Percentiles rank a stretch among this genome's conserved stretches.
These are phyloP conservation scores for Acanthamoeba castellanii DNA, from an alignment of 208 protist species.

Conservation along the genomic window DNA sequence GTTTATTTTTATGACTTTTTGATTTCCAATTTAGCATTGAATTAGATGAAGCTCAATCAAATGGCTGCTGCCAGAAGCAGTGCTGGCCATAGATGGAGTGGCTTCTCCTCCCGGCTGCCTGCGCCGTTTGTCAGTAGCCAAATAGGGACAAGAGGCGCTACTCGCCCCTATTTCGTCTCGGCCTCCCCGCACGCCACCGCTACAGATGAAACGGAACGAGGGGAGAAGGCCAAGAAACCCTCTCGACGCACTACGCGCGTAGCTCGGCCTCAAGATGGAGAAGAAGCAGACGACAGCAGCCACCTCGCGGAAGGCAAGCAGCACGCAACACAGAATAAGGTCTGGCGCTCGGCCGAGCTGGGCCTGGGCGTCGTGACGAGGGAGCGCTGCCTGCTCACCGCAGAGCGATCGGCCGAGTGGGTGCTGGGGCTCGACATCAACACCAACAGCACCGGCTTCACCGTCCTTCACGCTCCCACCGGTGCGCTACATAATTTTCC, in stretches of 20 bases:
- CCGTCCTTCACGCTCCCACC: neutral
- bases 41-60: neutral
- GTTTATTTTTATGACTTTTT: no score
- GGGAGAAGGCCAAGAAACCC: neutral
- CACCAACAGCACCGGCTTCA: constrained; percentile 60
- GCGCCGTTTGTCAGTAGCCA: no score
- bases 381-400: neutral
- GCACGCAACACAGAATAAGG: neutral
- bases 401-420: neutral
- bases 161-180: no score
- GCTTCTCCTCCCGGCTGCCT: no score
- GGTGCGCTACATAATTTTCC: neutral
- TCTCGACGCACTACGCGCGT: neutral
- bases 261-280: neutral
- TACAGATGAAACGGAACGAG: neutral
- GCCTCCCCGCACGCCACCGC: no score
- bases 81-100: neutral
- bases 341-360: neutral
- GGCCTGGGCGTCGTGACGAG: constrained; percentile 5
- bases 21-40: neutral
- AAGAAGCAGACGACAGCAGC: neutral
- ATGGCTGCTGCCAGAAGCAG: neutral
- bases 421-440: constrained; percentile 57
- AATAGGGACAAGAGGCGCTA: no score
- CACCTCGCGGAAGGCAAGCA: neutral